Base-by-base conservation (phyloP, 139 green algal species). In the Coelastrella sp. region DNA sequence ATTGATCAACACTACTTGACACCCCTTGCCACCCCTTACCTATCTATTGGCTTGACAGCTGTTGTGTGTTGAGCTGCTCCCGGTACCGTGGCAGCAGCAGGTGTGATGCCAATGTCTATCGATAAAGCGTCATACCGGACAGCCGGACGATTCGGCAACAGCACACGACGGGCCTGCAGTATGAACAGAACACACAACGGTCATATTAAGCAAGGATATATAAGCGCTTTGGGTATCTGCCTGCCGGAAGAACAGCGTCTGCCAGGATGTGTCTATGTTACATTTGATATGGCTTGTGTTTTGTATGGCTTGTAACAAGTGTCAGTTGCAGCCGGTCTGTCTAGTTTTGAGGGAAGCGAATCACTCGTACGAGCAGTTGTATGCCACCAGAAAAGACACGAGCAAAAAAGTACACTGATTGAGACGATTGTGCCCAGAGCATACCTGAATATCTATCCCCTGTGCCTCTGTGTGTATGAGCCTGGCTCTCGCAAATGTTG, bases 11-110 rank as follows among this genome's bases (percentile, higher is more conserved):
- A 68, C 61, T 68, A 68, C 61, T 17, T 7, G 61, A 7, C 7
- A 68, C 61, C 7, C 10, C 7, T 68, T 7, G 23, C n/a, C 60
- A 23, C 73, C 32, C 32, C 90, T 22, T 89, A 99, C 90, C 91
- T 93, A 83, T 96, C 93, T 56, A 99, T 99, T 6, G 98, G 98
- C 80, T 99, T 99, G 60, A 99, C 98, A 4, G 97, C 90, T 6
- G 93, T 97, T 61, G 96, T 94, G 92, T 97, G 88, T 83, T 95
- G 54, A 3, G 82, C 73, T 0, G 96, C 96, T 0, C 98, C 98
- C 0, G 94, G 94, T 5, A 98, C 92, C 2, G 20, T 82, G 3
- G 77, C 83, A 4, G 76, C 73, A 3, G 91, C 94, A 4, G 98
- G 98, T 0, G 95, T 98, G 91, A 99, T 99, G 85, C 98, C 98